Percentiles rank a stretch among this genome's conserved stretches.
These are phyloP conservation scores for Solanum bulbocastanum DNA, from an alignment of 257 asterid genomes.

Conservation along the genomic window DNA sequence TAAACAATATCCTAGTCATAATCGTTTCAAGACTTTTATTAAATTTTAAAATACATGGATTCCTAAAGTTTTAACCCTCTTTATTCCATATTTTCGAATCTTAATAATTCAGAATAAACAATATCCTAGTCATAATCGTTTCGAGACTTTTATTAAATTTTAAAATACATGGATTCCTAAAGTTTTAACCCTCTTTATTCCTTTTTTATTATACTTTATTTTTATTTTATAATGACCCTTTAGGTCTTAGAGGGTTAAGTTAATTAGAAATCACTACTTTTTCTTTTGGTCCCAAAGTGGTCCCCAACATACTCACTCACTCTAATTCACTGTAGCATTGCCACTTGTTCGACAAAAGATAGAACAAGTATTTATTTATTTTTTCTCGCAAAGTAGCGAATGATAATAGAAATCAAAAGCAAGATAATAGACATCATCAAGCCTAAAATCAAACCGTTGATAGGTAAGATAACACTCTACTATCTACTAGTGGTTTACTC, in stretches of 20 bases:
- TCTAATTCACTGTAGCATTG: background rate
- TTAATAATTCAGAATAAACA: background rate
- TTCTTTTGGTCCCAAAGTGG: background rate
- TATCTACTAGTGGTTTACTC: background rate
- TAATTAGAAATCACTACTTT: background rate
- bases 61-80: background rate
- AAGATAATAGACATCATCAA: no score
- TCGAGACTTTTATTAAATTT: background rate
- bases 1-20: background rate
- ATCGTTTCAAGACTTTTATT: background rate
- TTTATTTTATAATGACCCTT: background rate
- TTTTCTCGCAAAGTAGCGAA: no score
- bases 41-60: background rate
- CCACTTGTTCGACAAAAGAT: background rate
- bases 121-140: background rate
- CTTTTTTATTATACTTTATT: background rate
- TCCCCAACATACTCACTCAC: background rate
- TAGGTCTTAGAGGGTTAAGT: background rate
- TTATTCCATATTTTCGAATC: background rate
- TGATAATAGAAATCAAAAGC: background rate
- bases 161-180: background rate
- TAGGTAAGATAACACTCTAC: background rate
- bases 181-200: background rate
- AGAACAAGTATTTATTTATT: background rate
- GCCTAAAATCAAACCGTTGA: no score